Base-by-base conservation (phyloP, 768 basidiomycete genomes). In the Lentinus brumalis region DNA sequence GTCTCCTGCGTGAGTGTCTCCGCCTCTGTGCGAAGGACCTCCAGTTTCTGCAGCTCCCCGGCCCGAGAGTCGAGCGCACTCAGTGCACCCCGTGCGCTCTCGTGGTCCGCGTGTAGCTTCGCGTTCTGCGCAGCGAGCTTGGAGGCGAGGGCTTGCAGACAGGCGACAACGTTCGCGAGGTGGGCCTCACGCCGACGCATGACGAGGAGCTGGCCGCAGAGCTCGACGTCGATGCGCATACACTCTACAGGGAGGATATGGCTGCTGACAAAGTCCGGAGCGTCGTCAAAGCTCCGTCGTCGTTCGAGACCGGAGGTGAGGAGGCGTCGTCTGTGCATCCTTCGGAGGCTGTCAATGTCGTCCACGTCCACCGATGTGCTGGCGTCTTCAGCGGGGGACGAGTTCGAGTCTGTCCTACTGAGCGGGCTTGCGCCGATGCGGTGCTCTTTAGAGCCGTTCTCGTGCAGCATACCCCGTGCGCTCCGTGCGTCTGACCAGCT, bases 171-270 rank as follows among this genome's bases (percentile, higher is more conserved):
- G 68, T 89, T 87, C 56, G 75, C 77, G 39, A 93, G 75, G 71
- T 92, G 90, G 59, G 79, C 76, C 69, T 87, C 86, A 66, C 91
- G 80, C 45, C 91, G 76, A 38, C 75, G 76, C 84, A 91, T 84
- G 64, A 88, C 81, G 21, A 93, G 76, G 50, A 89, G 70, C 68
- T 92, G 87, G 4, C 88, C 89, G 67, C 87, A 87, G 15, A 93
- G 78, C 66, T 88, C 89, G 40, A 92, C 91, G 66, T 93, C 91
- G 44, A 90, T 84, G 52, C 80, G 82, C 88, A 93, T 89, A 66
- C 82, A 78, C 56, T 91, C 87, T 7, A 79, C 62, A 3, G 81
- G 79, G 45, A 91, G 71, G 11, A 86, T 74, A 39, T 76, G 76
- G 60, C 80, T 69, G 50, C 76, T 76, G 41, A 73, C 76, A 63